Base-by-base conservation (phyloP, 2,329 filamentous ascomycete genomes). In the Clarireedia hainanense region DNA sequence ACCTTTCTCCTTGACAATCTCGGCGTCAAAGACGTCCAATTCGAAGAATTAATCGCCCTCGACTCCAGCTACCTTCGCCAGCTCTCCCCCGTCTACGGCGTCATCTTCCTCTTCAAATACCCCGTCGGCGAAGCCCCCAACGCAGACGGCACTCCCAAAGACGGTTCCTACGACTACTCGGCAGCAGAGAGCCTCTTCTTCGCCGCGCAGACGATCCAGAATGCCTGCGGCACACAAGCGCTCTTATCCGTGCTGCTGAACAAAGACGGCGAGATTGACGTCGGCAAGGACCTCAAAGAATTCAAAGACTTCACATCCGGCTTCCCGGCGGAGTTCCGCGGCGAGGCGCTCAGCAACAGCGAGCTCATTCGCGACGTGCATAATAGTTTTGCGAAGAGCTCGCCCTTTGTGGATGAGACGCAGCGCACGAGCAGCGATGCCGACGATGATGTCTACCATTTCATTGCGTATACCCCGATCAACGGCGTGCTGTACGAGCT, bases 41-140 rank as follows among this genome's bases (percentile, higher is more conserved):
- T 96, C 70, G 94, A 97, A 75, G 94, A 99, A 75, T 84, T 99
- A 61, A 83, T 96, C 57, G 87, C 89, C 1, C 84, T 99, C 62
- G 92, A 97, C 65, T 77, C 89, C 6, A 83, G 89, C 52, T 80
- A 81, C 56, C 80, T 95, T 12, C 79, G 81, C 45, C 75, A 84
- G 61, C 80, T 91, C 36, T 84, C 86, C 64, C 88, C 89, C 17
- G 79, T 96, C 52, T 95, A 96, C 75, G 94, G 94, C 67, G 90
- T 99, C 64, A 96, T 99, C 68, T 99, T 99, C 74, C 89, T 99
- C 71, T 99, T 99, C 84, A 97, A 96, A 75, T 99, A 89, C 74
- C 89, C 83, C 50, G 91, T 84, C 59, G 84, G 88, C 69, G 76
- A 80, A 72, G 58, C 80, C 76, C 65, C 86, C 77, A 75, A 82